These are phyloP conservation scores for Trypanosomatidae sp. DNA, from an alignment of 208 protist genomes.

Conservation along the genomic window DNA sequence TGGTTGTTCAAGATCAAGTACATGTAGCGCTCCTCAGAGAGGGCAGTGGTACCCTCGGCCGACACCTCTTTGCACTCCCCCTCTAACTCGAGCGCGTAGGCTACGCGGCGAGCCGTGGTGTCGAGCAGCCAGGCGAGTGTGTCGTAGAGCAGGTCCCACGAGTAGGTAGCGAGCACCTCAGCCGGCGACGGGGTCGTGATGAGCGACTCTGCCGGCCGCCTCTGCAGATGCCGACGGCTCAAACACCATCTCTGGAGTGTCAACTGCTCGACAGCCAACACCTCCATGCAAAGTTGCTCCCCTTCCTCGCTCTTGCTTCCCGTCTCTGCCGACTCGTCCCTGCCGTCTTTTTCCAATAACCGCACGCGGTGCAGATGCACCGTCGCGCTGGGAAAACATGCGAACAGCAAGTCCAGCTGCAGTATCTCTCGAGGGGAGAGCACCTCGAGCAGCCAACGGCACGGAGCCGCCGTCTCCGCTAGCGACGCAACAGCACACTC, in stretches of 20 bases:
- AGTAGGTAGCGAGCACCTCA: conserved; percentile 27
- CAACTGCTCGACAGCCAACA: conserved; percentile 24
- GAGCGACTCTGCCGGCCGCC: conserved; percentile 24
- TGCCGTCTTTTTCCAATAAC: conserved; percentile 7
- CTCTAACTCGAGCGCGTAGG: conserved; percentile 14
- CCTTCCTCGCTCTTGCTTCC: not conserved
- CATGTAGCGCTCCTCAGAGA: conserved; percentile 9
- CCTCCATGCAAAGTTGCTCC: conserved; percentile 12
- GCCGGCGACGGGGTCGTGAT: conserved; percentile 14
- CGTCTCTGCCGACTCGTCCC: not conserved
- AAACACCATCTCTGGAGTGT: conserved; percentile 14
- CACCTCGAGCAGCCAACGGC: conserved; percentile 38
- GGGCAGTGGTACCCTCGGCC: not conserved
- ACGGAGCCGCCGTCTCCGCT: conserved; percentile 8
- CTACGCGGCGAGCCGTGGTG: conserved; percentile 14
- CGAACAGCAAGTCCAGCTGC: conserved; percentile 45
- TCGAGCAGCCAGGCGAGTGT: conserved; percentile 30
- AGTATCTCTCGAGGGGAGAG: conserved; percentile 63
- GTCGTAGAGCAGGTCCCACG: conserved; percentile 34
- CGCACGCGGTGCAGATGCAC: conserved; percentile 61
- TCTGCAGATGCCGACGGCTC: conserved; percentile 16
- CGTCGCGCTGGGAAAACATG: conserved; percentile 51
- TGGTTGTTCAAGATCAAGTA: conserved; percentile 33
- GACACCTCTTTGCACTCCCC: not conserved
- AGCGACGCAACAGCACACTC: not conserved